Evolutionary conservation across 2,329 filamentous ascomycete genomes (phyloP).

Genomic region (Aulographum hederae): DNA sequence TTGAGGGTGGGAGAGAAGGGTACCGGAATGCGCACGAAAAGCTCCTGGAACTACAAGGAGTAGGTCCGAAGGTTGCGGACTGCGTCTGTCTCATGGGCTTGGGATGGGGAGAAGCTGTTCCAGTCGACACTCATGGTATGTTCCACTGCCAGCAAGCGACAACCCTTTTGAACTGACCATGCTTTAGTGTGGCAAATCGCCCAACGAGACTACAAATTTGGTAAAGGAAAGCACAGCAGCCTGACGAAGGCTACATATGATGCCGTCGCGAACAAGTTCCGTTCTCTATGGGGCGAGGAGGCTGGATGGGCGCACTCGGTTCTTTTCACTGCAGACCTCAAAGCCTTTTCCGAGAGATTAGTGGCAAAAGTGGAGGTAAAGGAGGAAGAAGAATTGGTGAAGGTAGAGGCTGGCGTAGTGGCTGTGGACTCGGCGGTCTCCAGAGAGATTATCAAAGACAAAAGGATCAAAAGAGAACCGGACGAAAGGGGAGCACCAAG

Average conservation of each 20-base stretch:
- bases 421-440: constrained; percentile 15
- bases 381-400: constrained; percentile 6
- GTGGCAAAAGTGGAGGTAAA: constrained; percentile 26
- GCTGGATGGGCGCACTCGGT: constrained; percentile 98
- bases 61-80: constrained; percentile 92
- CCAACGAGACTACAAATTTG: constrained; percentile 86
- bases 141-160: too few relatives aligned
- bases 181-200: constrained; percentile 82
- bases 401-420: constrained; percentile 3
- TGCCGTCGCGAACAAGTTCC: constrained; percentile 77
- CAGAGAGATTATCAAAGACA: constrained; percentile 14
- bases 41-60: constrained; percentile 63
- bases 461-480: constrained; percentile 21
- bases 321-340: constrained; percentile 83
- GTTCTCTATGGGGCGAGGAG: constrained; percentile 75
- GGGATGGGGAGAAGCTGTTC: constrained; percentile 88
- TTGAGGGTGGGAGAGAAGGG: constrained; percentile 36
- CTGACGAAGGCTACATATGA: constrained; percentile 80
- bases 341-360: constrained; percentile 58
- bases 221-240: constrained; percentile 63
- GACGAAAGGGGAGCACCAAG: constrained; percentile 19
- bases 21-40: constrained; percentile 69
- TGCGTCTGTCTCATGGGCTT: constrained; percentile 94
- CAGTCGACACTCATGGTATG: constrained; percentile 75
- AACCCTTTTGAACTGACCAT: constrained; percentile 1